Evolutionary conservation across 2,329 filamentous ascomycete genomes (phyloP), one percentile per base, ranked within the genome.

Genomic region (Cytospora piceae): DNA sequence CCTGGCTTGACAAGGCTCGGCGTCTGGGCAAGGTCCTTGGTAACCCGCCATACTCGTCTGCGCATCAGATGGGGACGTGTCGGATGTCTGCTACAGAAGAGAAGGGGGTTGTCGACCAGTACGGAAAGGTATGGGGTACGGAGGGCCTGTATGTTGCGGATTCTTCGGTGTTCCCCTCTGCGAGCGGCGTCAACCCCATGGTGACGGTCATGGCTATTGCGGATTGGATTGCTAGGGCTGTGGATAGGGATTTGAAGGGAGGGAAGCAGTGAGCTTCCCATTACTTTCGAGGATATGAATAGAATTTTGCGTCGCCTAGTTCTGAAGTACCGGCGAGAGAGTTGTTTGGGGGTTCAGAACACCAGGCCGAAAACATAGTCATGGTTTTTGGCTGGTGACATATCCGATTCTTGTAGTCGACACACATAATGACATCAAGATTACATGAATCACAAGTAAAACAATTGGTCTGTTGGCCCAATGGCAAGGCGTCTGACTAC

Each of bases 171-270:
- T 90, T 94, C 68, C 91, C 90, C 1, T 89, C 85, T 64, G 90
- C 90, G 14, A 92, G 87, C 73, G 91, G 91, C 1, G 90, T 93
- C 34, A 94, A 94, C 74, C 91, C 91, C 15, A 94, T 94, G 91
- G 80, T 93, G 53, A 93, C 90, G 15, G 83, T 81, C 65, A 92
- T 94, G 91, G 86, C 86, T 1, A 83, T 91, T 71, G 82, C 87
- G 58, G 86, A 91, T 72, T 85, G 85, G 77, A 88, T 91, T 68
- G 86, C 86, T 3, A 79, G 83, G 71, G 82, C 83, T 0, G 74
- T 90, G 54, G 80, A 77, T n/a, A 77, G 75, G 72, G 85, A 86
- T 57, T 61, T 85, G 71, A 72, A 70, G 32, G 53, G n/a, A 1
- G 11, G 29, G 2, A 27, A 22, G 2, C 2, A 20, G 9, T 37